A percentile compares a stretch with the other conserved stretches of the same genome.
Conservation (phyloP, 2,329 filamentous ascomycete genomes). For the Fusarium virguliforme region DNA sequence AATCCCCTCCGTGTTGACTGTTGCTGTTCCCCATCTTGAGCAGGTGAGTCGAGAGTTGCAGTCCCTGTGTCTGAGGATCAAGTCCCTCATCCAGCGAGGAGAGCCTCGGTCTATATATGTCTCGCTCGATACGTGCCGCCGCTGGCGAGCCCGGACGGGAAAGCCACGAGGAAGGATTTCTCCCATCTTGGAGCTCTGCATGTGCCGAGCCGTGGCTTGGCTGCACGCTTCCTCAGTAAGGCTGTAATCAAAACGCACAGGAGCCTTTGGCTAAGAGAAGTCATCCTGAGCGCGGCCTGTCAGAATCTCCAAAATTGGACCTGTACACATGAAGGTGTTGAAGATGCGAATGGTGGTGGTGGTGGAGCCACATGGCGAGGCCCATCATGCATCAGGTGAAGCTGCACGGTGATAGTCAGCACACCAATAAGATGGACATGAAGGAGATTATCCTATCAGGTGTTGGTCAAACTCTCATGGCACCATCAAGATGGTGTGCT, state of each 20-base stretch:
- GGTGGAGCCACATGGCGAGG: constrained; percentile 36
- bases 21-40: constrained; percentile 45
- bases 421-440: constrained; percentile 25
- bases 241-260: constrained; percentile 23
- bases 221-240: constrained; percentile 26
- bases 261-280: constrained; percentile 13
- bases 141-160: constrained; percentile 13
- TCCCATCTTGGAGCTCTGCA: constrained; percentile 16
- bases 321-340: constrained; percentile 27
- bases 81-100: constrained; percentile 14
- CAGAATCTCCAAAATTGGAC: constrained; percentile 18
- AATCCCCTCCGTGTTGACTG: constrained; percentile 31
- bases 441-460: constrained; percentile 27
- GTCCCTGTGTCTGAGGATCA: constrained; percentile 19
- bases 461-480: constrained; percentile 5
- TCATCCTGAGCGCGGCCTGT: constrained; percentile 18
- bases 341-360: constrained; percentile 12
- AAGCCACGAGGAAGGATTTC: constrained; percentile 25
- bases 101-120: constrained; percentile 40
- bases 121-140: constrained; percentile 7
- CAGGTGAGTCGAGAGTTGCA: constrained; percentile 10
- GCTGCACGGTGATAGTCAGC: constrained; percentile 39
- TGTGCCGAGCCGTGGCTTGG: constrained; percentile 37
- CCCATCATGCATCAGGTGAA: constrained; percentile 34
- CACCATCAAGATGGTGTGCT: constrained; percentile 17